Percentiles rank a stretch among this genome's conserved stretches.
Conservation (phyloP, 2,329 filamentous ascomycete genomes). For the Fusarium abutilonis region DNA sequence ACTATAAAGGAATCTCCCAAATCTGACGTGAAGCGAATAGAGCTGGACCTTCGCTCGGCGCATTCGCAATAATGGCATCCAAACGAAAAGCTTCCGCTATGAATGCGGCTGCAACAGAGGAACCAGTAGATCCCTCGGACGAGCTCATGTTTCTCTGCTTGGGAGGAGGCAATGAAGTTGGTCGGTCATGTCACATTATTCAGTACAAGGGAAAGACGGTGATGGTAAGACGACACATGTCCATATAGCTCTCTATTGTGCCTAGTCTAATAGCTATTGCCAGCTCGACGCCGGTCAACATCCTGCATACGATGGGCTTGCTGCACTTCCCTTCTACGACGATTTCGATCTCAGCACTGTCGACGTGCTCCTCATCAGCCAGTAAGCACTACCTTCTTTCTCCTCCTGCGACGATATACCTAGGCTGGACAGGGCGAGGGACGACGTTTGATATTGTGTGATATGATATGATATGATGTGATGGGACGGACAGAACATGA, state of each 20-base stretch:
- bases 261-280: slow-evolving; percentile 34
- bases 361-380: slow-evolving; percentile 96
- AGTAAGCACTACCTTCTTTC: slow-evolving; percentile 73
- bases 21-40: slow-evolving; percentile 25
- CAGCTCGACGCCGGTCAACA: slow-evolving; percentile 98
- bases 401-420: slow-evolving; percentile 36
- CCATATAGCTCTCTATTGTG: slow-evolving; percentile 2
- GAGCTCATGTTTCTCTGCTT: slow-evolving; percentile 94
- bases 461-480: slow-evolving; percentile 37
- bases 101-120: slow-evolving; percentile 73
- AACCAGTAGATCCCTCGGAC: slow-evolving; percentile 91
- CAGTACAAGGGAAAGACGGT: slow-evolving; percentile 99
- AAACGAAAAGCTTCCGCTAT: slow-evolving; percentile 89
- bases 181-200: slow-evolving; percentile 95
- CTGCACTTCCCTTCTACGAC: slow-evolving; percentile 95
- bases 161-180: slow-evolving; percentile 96
- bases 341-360: slow-evolving; percentile 98
- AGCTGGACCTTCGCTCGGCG: slow-evolving; percentile 28
- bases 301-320: slow-evolving; percentile 93
- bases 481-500: slow-evolving; percentile 36
- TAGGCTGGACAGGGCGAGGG: slow-evolving; percentile 46
- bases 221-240: slow-evolving; percentile 71
- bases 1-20: slow-evolving; percentile 23
- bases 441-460: slow-evolving; percentile 41
- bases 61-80: slow-evolving; percentile 74